Evolutionary conservation across 179 eudicot species (phyloP).

Genomic region (Monotropa hypopitys): DNA sequence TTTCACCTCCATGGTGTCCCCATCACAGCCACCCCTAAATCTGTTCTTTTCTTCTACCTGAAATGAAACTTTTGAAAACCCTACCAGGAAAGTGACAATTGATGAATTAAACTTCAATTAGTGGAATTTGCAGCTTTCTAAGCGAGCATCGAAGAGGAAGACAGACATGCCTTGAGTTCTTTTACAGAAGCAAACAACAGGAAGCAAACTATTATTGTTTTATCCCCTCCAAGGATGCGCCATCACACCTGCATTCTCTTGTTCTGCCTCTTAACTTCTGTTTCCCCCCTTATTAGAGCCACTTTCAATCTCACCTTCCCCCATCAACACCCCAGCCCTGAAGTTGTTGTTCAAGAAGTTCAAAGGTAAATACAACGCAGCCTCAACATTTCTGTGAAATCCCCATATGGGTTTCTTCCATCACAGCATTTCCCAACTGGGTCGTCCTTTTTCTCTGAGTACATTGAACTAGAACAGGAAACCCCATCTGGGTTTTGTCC

Average conservation of each 20-base stretch:
- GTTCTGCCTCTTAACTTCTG: constrained; percentile 16
- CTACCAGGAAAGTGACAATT: neutral
- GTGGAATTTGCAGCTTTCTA: constrained; percentile 11
- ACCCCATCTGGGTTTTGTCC: neutral
- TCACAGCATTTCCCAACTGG: constrained; percentile 5
- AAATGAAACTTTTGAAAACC: constrained; percentile 10
- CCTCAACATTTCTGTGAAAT: neutral
- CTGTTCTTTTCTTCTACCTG: constrained; percentile 10
- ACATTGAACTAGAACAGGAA: neutral
- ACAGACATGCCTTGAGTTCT: neutral
- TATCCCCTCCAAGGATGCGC: constrained; percentile 13
- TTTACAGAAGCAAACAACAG: neutral
- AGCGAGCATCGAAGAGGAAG: neutral
- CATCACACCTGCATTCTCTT: constrained; percentile 20
- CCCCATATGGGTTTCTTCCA: constrained; percentile 8
- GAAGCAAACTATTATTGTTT: constrained; percentile 11
- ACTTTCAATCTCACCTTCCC: constrained; percentile 49
- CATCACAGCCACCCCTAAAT: constrained; percentile 4
- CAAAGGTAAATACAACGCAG: constrained; percentile 34
- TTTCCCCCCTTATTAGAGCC: constrained; percentile 18
- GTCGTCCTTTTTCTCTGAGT: neutral
- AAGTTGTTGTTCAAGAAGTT: constrained; percentile 51
- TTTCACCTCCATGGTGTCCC: neutral
- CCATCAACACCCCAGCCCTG: constrained; percentile 65
- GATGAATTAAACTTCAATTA: neutral